phyloP scores from a whole-genome alignment of 805 yeast species.

The Huiozyma sinensis region DNA sequence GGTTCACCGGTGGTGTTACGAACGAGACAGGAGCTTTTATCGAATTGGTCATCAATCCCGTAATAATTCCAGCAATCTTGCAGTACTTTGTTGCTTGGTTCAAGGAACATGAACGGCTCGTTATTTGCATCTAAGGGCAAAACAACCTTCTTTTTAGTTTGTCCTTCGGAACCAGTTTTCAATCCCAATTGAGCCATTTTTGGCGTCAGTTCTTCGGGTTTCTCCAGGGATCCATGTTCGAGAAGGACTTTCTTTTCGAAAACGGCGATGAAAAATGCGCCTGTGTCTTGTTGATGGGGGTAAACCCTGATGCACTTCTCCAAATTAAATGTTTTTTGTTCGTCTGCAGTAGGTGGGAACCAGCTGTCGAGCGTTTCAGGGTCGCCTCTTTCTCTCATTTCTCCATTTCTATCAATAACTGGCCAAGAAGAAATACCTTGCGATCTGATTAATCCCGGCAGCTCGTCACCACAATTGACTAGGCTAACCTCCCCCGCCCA shows the following conservation, averaged over 20 bases:
- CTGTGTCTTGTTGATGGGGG: slow-evolving; percentile 96
- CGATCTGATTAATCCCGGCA: slow-evolving; percentile 71
- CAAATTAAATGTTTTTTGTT: slow-evolving; percentile 48
- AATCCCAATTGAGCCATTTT: slow-evolving; percentile 1
- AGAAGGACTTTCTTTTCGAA: slow-evolving; percentile 47
- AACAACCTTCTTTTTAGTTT: slow-evolving; percentile 49
- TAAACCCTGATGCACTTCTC: slow-evolving; percentile 87
- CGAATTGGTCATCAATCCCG: slow-evolving; percentile 56
- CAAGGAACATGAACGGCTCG: slow-evolving; percentile 84
- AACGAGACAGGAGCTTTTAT: slow-evolving; percentile 68
- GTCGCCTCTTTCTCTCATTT: slow-evolving; percentile 41
- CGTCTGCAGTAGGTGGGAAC: slow-evolving; percentile 78
- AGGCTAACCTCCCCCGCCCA: slow-evolving; percentile 59
- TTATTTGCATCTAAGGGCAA: slow-evolving; percentile 88
- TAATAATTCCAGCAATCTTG: slow-evolving; percentile 79
- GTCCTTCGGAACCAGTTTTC: slow-evolving; percentile 19
- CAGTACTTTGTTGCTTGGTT: slow-evolving; percentile 54
- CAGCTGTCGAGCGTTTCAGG: slow-evolving; percentile 40
- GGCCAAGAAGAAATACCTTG: slow-evolving; percentile 74
- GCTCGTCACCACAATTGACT: slow-evolving; percentile 56
- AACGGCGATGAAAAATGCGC: slow-evolving; percentile 93
- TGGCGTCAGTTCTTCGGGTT: slow-evolving; percentile 4
- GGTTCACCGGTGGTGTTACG: slow-evolving; percentile 96
- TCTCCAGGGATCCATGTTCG: slow-evolving; percentile 2
- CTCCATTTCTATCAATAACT: slow-evolving; percentile 72